A percentile compares a stretch with the other conserved stretches of the same genome.
phyloP scores from a whole-genome alignment of 768 basidiomycete genomes.

The Agrocybe pediades region DNA sequence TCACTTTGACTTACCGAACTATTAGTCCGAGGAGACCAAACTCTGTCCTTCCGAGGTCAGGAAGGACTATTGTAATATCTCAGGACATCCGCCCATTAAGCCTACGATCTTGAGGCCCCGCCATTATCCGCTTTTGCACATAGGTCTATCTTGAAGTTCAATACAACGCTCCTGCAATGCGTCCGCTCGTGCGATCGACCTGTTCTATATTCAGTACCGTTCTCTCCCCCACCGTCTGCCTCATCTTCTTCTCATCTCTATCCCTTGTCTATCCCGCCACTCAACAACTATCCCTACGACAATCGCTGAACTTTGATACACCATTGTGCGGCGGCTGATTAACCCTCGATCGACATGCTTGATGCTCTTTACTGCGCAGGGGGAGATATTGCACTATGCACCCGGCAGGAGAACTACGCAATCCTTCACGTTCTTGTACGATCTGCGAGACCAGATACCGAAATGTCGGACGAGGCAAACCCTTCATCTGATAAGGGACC shows the following conservation, averaged over 20 bases:
- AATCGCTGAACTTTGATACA: constrained; percentile 77
- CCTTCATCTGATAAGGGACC: constrained; percentile 68
- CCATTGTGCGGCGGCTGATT: constrained; percentile 57
- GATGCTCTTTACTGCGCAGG: constrained; percentile 78
- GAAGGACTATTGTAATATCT: no score
- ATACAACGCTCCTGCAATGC: constrained; percentile 55
- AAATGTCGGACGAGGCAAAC: constrained; percentile 37
- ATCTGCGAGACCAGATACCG: constrained; percentile 32
- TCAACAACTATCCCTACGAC: constrained; percentile 69
- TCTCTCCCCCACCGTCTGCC: constrained; percentile 42
- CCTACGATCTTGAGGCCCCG: constrained; percentile 42
- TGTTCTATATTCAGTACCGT: constrained; percentile 56
- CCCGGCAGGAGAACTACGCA: constrained; percentile 61
- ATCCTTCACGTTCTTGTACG: constrained; percentile 68
- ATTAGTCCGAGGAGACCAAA: no score
- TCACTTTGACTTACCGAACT: no score
- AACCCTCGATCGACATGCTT: constrained; percentile 61
- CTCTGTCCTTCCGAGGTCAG: no score
- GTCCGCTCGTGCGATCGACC: constrained; percentile 50
- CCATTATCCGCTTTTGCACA: constrained; percentile 41
- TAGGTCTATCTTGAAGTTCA: constrained; percentile 43
- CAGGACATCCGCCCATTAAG: no score
- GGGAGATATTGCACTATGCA: constrained; percentile 73
- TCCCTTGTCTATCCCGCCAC: constrained; percentile 48
- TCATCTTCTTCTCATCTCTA: constrained; percentile 41